phyloP scores from a whole-genome alignment of 768 basidiomycete species.

The Panellus pusillus region DNA sequence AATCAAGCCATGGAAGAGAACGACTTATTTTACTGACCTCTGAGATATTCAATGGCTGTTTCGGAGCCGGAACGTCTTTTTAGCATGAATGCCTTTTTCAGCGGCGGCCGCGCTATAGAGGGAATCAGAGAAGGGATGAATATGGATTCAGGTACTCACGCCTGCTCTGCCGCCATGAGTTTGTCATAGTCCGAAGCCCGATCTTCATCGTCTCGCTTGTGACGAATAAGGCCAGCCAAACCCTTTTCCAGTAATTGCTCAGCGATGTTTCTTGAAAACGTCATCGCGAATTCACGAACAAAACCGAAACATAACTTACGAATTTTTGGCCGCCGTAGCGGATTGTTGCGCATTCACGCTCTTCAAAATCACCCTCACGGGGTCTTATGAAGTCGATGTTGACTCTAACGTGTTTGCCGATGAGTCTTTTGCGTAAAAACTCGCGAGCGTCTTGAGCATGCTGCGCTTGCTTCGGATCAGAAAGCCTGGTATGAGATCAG shows the following conservation, averaged over 20 bases:
- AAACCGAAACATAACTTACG: conserved; percentile 46
- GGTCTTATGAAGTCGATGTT: conserved; percentile 89
- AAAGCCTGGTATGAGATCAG: conserved; percentile 49
- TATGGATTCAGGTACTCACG: conserved; percentile 46
- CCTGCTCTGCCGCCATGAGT: conserved; percentile 91
- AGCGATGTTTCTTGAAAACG: conserved; percentile 72
- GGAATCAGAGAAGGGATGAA: conserved; percentile 9
- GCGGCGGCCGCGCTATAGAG: conserved; percentile 70
- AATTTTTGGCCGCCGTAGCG: conserved; percentile 79
- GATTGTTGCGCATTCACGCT: conserved; percentile 89
- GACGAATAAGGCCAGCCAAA: conserved; percentile 84
- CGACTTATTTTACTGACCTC: conserved; percentile 53
- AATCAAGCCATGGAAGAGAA: conserved; percentile 3
- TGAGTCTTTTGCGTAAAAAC: conserved; percentile 87
- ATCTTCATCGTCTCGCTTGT: conserved; percentile 94
- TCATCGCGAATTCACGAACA: conserved; percentile 3
- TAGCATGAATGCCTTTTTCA: conserved; percentile 83
- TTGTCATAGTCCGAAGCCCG: conserved; percentile 96
- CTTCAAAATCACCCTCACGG: conserved; percentile 89
- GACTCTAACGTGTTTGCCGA: conserved; percentile 86
- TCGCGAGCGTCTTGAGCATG: conserved; percentile 93
- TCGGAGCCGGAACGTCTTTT: conserved; percentile 83
- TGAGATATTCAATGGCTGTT: conserved; percentile 86
- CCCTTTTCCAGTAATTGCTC: conserved; percentile 95
- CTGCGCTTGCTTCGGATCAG: conserved; percentile 82